Conservation (phyloP, 441 rosid species). For the Syzygium syzygioides region DNA sequence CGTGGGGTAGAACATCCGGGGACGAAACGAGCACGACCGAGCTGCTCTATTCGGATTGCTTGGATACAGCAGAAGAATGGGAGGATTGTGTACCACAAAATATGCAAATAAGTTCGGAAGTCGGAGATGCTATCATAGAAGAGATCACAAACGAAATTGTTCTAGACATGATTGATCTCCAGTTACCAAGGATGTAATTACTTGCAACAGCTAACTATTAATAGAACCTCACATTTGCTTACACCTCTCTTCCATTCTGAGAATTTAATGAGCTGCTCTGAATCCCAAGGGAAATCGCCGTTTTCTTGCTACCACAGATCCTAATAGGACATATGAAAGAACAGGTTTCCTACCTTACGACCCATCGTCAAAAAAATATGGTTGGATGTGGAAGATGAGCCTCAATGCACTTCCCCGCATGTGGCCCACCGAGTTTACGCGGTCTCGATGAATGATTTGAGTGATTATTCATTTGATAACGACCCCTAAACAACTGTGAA, state of each 20-base stretch:
- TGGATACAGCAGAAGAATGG: conserved; percentile 32
- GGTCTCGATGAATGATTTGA: neutral
- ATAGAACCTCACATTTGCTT: neutral
- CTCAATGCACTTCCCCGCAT: neutral
- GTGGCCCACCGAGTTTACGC: neutral
- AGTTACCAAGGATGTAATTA: neutral
- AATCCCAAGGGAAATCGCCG: neutral
- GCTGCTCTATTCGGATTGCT: conserved; percentile 18
- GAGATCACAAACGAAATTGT: conserved; percentile 27
- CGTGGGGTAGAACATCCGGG: neutral
- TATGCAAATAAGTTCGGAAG: conserved; percentile 18
- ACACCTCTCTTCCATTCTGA: neutral
- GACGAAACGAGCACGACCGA: conserved; percentile 13
- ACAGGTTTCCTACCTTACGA: neutral
- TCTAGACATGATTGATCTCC: conserved; percentile 16
- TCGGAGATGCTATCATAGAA: conserved; percentile 36
- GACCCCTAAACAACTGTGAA: neutral
- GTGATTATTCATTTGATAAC: neutral
- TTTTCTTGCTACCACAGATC: neutral
- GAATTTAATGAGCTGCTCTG: neutral
- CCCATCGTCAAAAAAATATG: neutral
- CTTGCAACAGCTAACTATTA: neutral
- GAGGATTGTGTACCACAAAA: conserved; percentile 11
- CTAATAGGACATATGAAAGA: neutral
- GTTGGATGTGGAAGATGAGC: neutral